Conservation (phyloP, 2,329 filamentous ascomycete genomes). For the Fusarium nurragi region DNA sequence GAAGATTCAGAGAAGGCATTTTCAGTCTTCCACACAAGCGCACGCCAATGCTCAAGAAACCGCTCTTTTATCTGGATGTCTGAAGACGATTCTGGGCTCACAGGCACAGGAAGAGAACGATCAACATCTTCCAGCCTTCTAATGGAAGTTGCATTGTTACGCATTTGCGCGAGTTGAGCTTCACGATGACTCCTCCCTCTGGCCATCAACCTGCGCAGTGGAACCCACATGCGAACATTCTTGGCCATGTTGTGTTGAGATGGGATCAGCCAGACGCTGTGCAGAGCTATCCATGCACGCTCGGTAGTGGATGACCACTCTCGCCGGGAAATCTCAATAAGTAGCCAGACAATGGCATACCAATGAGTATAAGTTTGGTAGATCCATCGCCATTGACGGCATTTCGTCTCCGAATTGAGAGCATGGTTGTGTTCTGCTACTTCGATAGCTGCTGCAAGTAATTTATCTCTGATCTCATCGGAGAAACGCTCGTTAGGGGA, state of each 20-base stretch:
- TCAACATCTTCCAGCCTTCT: slow-evolving; percentile 46
- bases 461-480: slow-evolving; percentile 52
- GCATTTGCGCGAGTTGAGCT: slow-evolving; percentile 49
- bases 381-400: slow-evolving; percentile 65
- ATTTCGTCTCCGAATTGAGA: slow-evolving; percentile 60
- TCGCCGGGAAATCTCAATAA: slow-evolving; percentile 60
- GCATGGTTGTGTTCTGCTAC: slow-evolving; percentile 65
- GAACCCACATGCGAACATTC: slow-evolving; percentile 52
- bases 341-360: slow-evolving; percentile 65
- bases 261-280: slow-evolving; percentile 54
- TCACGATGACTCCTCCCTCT: slow-evolving; percentile 52
- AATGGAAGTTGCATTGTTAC: slow-evolving; percentile 40
- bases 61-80: not conserved
- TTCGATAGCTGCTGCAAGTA: slow-evolving; percentile 63
- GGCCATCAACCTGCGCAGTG: slow-evolving; percentile 52
- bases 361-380: slow-evolving; percentile 69
- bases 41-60: slow-evolving; percentile 30
- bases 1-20: fast-evolving
- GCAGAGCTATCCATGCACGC: slow-evolving; percentile 58
- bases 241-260: slow-evolving; percentile 40
- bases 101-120: slow-evolving; percentile 38
- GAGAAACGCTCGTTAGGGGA: slow-evolving; percentile 50
- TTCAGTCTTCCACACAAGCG: slow-evolving; percentile 1
- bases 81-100: slow-evolving; percentile 43
- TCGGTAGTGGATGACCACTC: slow-evolving; percentile 58